Evolutionary conservation across 2,329 filamentous ascomycete species (phyloP), one percentile per base, ranked within the genome.

Genomic region (Cordyceps tenuipes): DNA sequence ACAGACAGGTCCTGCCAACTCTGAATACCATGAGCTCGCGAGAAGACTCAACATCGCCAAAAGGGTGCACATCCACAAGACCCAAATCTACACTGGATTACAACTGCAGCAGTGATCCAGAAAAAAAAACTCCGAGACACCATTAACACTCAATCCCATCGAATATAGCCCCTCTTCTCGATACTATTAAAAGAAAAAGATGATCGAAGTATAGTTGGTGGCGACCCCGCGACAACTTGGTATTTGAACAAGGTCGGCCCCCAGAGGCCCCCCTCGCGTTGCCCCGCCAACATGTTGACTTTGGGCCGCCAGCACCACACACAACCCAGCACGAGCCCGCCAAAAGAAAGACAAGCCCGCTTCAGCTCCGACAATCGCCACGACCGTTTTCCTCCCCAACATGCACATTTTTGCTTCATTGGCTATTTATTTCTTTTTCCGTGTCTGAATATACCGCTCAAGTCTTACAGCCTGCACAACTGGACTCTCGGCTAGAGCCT

Each of bases 201-300:
- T 39, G 39, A 36, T 29, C 31, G 15, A 15, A 19, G 5, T 15
- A 21, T n/a, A n/a, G n/a, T n/a, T n/a, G n/a, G n/a, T 50, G 48
- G 26, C 19, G 34, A 41, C 48, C 57, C 57, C 57, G 57, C 57
- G 57, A 53, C 57, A 36, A 34, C 26, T 36, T 47, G 47, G 41
- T 53, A 49, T 47, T 47, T 53, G 49, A 52, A 39, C 57, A 7
- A 58, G 19, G 34, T 15, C 53, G 8, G 41, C n/a, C 44, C 19
- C 31, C 43, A 26, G 15, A 8, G 36, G 36, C 19, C 46, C 46
- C 34, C 34, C 6, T 21, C n/a, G 55, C 55, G 72, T 74, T 73
- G 72, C 71, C 67, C 54, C 48, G 71, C 66, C 72, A 73, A 74
- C 72, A 63, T 64, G 63, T 69, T 68, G 66, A 68, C 69, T 66